Conservation (phyloP, 1,284 basidiomycete genomes). For the Mycena sp. region DNA sequence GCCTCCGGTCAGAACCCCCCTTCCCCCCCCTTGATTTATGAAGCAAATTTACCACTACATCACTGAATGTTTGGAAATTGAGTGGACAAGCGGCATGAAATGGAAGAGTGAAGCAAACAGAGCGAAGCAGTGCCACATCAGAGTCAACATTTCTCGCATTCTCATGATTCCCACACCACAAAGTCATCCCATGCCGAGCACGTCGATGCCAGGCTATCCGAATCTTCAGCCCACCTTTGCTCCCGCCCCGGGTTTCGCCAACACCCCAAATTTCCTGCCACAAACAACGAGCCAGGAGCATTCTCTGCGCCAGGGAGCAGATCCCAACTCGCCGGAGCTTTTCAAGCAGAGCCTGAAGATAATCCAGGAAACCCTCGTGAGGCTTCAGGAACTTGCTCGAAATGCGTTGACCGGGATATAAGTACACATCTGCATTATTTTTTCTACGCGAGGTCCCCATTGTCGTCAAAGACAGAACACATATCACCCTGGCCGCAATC, state of each 20-base stretch:
- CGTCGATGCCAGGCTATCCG: slow-evolving; percentile 8
- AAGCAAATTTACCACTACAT: too few species aligned
- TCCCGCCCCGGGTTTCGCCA: not conserved
- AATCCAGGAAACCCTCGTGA: slow-evolving; percentile 52
- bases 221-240: not conserved
- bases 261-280: slow-evolving; percentile 2
- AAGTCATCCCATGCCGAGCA: not conserved
- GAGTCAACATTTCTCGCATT: too few species aligned
- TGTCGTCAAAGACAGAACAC: slow-evolving; percentile 55
- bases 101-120: too few species aligned
- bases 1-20: too few species aligned
- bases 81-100: too few species aligned
- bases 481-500: slow-evolving; percentile 58
- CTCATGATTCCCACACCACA: slow-evolving; percentile 11
- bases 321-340: slow-evolving; percentile 61
- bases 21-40: too few species aligned
- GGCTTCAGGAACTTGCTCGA: slow-evolving; percentile 55
- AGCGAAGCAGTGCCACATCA: too few species aligned
- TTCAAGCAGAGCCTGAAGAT: slow-evolving; percentile 65
- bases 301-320: slow-evolving; percentile 35
- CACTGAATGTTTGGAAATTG: too few species aligned
- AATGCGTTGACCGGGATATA: slow-evolving; percentile 61
- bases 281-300: slow-evolving; percentile 20
- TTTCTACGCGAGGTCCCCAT: too few species aligned
- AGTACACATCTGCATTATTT: slow-evolving; percentile 25